phyloP scores from a whole-genome alignment of 208 protist genomes.

The Phytomonas sp. region DNA sequence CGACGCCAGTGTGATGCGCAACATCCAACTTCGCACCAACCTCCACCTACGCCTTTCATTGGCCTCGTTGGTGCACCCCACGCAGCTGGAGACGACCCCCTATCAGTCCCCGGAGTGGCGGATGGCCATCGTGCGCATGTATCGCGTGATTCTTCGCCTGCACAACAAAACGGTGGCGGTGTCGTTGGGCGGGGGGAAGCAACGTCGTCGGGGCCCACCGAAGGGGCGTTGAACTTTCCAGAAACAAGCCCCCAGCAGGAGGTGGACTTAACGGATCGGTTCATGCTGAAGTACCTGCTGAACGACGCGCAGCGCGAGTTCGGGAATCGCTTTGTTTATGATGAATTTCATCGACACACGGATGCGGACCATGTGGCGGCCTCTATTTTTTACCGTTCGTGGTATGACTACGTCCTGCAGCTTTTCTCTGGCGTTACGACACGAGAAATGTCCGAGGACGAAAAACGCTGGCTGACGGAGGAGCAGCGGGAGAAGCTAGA shows the following conservation, averaged over 20 bases:
- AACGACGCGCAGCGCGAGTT: constrained; percentile 67
- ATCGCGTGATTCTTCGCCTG: constrained; percentile 70
- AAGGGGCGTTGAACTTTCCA: neutral
- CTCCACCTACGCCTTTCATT: constrained; percentile 49
- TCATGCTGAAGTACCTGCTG: constrained; percentile 46
- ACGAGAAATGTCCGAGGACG: constrained; percentile 63
- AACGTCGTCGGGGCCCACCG: neutral
- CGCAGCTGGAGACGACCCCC: constrained; percentile 23
- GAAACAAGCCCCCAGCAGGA: neutral
- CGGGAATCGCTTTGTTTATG: constrained; percentile 77
- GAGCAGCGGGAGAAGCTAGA: constrained; percentile 74
- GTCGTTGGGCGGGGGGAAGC: constrained; percentile 26
- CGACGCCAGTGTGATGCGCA: constrained; percentile 27
- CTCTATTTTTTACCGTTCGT: constrained; percentile 72
- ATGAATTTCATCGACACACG: constrained; percentile 67
- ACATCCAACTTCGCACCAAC: constrained; percentile 40
- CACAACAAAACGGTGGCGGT: constrained; percentile 67
- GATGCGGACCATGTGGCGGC: constrained; percentile 57
- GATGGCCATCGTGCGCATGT: constrained; percentile 51
- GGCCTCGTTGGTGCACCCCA: constrained; percentile 47
- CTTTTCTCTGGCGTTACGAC: constrained; percentile 61
- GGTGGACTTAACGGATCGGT: constrained; percentile 18
- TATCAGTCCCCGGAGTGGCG: constrained; percentile 59
- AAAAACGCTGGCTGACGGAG: constrained; percentile 51
- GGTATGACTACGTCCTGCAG: constrained; percentile 82